phyloP scores from a whole-genome alignment of 2,329 filamentous ascomycete species.

The Ophiostoma sp. region DNA sequence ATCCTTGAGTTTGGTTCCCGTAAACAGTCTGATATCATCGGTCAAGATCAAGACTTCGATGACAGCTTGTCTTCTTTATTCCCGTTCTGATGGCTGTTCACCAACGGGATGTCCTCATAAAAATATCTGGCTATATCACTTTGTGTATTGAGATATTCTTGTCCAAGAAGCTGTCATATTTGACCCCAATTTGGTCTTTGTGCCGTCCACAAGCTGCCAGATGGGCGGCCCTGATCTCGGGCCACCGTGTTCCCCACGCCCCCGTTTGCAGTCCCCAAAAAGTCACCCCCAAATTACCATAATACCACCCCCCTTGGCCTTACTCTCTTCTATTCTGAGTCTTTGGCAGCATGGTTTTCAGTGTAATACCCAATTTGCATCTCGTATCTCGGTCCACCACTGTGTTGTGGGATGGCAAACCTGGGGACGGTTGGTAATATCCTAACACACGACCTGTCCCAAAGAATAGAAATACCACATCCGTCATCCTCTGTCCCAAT shows the following conservation, averaged over 20 bases:
- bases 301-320: neutral
- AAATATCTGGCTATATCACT: neutral
- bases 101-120: neutral
- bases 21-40: neutral
- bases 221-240: slow-evolving; percentile 7
- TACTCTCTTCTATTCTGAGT: neutral
- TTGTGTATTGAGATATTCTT: neutral
- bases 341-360: neutral
- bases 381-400: neutral
- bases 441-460: neutral
- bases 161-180: neutral
- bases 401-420: neutral
- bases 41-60: neutral
- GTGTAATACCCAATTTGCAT: neutral
- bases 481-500: neutral
- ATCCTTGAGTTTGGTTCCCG: neutral
- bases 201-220: slow-evolving; percentile 8
- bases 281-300: neutral
- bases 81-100: neutral
- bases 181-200: neutral
- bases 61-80: neutral
- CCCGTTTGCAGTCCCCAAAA: neutral
- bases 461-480: neutral
- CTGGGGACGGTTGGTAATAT: neutral
- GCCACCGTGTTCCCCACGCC: neutral